phyloP scores from a whole-genome alignment of 2,329 filamentous ascomycete genomes.

The Salinomyces thailandicus region DNA sequence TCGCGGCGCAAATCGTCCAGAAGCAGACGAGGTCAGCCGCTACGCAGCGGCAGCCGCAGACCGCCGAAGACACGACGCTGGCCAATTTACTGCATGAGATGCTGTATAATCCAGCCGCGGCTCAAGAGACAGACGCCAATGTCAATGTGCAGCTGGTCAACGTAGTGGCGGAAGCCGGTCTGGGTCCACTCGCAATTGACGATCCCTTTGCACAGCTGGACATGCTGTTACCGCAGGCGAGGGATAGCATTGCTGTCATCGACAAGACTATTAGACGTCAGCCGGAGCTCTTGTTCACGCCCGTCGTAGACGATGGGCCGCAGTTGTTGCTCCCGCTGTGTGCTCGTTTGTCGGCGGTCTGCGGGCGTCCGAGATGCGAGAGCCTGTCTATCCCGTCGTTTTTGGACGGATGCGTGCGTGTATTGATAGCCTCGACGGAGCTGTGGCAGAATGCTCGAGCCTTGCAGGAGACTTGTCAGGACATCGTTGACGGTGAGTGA shows the following conservation, averaged over 20 bases:
- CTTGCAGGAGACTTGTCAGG: conserved; percentile 29
- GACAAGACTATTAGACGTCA: conserved; percentile 64
- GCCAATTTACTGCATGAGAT: conserved; percentile 61
- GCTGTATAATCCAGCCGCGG: conserved; percentile 34
- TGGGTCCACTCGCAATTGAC: conserved; percentile 58
- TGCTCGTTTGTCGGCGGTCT: conserved; percentile 41
- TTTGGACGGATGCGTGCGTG: conserved; percentile 27
- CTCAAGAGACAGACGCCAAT: conserved; percentile 54
- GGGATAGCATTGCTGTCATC: conserved; percentile 69
- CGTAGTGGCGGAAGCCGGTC: conserved; percentile 67
- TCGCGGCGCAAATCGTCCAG: conserved; percentile 78
- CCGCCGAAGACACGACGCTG: conserved; percentile 49
- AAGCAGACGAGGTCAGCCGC: conserved; percentile 49
- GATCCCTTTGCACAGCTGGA: conserved; percentile 55
- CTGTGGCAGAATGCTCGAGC: conserved; percentile 27
- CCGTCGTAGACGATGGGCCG: conserved; percentile 28
- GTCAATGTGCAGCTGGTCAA: conserved; percentile 81
- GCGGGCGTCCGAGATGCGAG: conserved; percentile 32
- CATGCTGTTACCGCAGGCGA: conserved; percentile 48
- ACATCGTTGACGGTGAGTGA: conserved; percentile 31
- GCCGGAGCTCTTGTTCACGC: conserved; percentile 51
- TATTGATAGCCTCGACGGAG: conserved; percentile 26
- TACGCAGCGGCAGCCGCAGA: conserved; percentile 39
- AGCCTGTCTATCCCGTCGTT: conserved; percentile 31
- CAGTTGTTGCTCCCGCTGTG: conserved; percentile 46